A percentile compares a stretch with the other conserved stretches of the same genome.
Evolutionary conservation across 2,329 filamentous ascomycete genomes (phyloP).

Genomic region (Diaporthe ampelina): DNA sequence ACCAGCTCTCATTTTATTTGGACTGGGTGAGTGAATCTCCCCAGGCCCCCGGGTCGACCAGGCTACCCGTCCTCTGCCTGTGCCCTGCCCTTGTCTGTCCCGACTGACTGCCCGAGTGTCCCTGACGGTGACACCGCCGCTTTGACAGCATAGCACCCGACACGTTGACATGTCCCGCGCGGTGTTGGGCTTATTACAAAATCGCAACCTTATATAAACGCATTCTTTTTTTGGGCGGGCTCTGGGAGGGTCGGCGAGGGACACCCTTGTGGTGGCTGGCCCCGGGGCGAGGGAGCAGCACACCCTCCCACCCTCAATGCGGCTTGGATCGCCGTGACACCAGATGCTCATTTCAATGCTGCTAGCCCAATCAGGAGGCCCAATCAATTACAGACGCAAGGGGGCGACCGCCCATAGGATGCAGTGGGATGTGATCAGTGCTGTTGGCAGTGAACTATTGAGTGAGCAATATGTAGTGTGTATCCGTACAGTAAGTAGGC

Average conservation of each 20-base stretch:
- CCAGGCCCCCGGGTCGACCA: conserved; percentile 19
- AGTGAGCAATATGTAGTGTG: not conserved
- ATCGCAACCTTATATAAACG: conserved; percentile 25
- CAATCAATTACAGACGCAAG: conserved; percentile 33
- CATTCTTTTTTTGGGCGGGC: conserved; percentile 23
- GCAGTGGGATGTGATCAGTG: conserved; percentile 14
- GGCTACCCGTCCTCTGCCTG: not conserved
- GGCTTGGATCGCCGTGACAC: conserved; percentile 34
- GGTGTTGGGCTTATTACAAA: conserved; percentile 14
- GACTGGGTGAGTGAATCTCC: not conserved
- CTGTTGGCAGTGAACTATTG: not conserved
- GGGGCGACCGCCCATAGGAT: conserved; percentile 7
- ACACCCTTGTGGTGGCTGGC: conserved; percentile 11
- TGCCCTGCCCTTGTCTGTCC: not conserved
- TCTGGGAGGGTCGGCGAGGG: not conserved
- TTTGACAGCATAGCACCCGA: conserved; percentile 26
- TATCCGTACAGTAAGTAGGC: not conserved
- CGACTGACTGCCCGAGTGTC: not conserved
- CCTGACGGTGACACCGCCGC: conserved; percentile 23
- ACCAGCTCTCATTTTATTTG: conserved; percentile 2
- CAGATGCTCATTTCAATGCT: conserved; percentile 30
- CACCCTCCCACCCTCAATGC: conserved; percentile 27
- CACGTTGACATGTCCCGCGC: conserved; percentile 17
- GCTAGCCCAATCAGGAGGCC: conserved; percentile 24
- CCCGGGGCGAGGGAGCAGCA: conserved; percentile 13